phyloP scores from a whole-genome alignment of 2,329 filamentous ascomycete species.

The Daldinia eschscholtzii region DNA sequence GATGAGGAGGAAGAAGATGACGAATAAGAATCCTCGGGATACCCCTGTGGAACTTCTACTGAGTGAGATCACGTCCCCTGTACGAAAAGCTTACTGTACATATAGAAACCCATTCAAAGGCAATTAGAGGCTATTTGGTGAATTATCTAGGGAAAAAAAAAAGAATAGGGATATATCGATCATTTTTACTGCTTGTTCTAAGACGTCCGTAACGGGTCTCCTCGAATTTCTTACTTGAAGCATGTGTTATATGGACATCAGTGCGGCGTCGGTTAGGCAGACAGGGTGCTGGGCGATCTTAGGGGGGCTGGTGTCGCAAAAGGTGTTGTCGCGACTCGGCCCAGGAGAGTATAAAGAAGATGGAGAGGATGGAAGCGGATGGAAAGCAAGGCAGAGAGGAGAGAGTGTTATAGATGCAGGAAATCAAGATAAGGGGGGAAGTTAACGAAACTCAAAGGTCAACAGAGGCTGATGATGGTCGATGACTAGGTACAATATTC shows the following conservation, averaged over 20 bases:
- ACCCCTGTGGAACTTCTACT: slow-evolving; percentile 22
- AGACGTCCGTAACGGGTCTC: neutral
- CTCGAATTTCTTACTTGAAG: slow-evolving; percentile 13
- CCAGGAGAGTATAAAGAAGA: slow-evolving; percentile 1
- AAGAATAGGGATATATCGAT: slow-evolving; percentile 32
- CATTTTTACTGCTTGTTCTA: slow-evolving; percentile 30
- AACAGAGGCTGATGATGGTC: neutral
- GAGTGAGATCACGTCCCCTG: slow-evolving; percentile 46
- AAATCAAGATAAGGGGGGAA: slow-evolving; percentile 25
- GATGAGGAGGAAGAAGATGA: slow-evolving; percentile 81
- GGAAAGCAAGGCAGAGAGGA: neutral
- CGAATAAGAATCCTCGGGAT: slow-evolving; percentile 43
- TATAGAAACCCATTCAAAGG: slow-evolving; percentile 46
- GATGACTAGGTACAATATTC: neutral
- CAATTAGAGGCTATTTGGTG: slow-evolving; percentile 32
- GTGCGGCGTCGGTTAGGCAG: slow-evolving; percentile 2
- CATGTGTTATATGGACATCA: slow-evolving; percentile 25
- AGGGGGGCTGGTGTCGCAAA: slow-evolving; percentile 17
- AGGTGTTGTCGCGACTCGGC: slow-evolving; percentile 17
- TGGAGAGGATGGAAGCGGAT: slow-evolving; percentile 37
- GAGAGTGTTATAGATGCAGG: slow-evolving; percentile 9
- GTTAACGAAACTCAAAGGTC: slow-evolving; percentile 7
- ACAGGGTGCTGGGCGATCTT: slow-evolving; percentile 3
- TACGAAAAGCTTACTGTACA: slow-evolving; percentile 53
- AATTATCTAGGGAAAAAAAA: slow-evolving; percentile 20